Evolutionary conservation across 495 filamentous ascomycete genomes (phyloP).

Genomic region (Penicillium lagena): DNA sequence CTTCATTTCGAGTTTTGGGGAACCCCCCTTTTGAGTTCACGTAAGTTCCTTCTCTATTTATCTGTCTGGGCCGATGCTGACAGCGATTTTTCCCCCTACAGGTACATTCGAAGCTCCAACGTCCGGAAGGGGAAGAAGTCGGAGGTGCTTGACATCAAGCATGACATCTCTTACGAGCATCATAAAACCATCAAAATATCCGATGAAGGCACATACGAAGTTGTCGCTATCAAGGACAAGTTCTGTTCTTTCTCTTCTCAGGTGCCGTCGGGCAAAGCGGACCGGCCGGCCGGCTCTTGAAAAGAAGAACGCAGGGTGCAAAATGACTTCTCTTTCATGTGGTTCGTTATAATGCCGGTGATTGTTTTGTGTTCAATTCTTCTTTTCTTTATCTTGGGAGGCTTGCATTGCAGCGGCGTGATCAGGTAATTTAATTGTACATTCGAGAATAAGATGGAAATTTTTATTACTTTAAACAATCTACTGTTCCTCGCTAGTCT

Average conservation of each 20-base stretch:
- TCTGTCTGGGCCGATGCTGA: not conserved
- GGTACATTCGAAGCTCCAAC: conserved; percentile 84
- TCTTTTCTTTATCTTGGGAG: conserved; percentile 4
- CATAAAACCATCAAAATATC: conserved; percentile 73
- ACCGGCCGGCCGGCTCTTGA: conserved; percentile 19
- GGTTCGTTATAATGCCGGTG: conserved; percentile 11
- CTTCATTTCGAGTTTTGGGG: conserved; percentile 92
- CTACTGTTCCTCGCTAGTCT: conserved; percentile 1
- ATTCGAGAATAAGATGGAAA: not conserved
- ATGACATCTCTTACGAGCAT: conserved; percentile 74
- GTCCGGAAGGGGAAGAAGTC: conserved; percentile 66
- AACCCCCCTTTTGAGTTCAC: conserved; percentile 97
- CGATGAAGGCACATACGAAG: conserved; percentile 95
- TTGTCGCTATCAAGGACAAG: conserved; percentile 87
- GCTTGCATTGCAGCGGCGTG: conserved; percentile 34
- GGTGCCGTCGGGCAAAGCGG: conserved; percentile 41
- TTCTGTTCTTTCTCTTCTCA: conserved; percentile 79
- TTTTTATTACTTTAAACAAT: not conserved
- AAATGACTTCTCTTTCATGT: conserved; percentile 13
- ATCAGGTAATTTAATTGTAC: not conserved
- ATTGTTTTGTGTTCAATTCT: conserved; percentile 7
- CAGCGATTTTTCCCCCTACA: conserved; percentile 11
- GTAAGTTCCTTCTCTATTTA: conserved; percentile 28
- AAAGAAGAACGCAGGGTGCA: conserved; percentile 14
- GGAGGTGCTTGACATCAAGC: conserved; percentile 79